Base-by-base conservation (phyloP, 306 rosid species). In the Argentina anserina region DNA sequence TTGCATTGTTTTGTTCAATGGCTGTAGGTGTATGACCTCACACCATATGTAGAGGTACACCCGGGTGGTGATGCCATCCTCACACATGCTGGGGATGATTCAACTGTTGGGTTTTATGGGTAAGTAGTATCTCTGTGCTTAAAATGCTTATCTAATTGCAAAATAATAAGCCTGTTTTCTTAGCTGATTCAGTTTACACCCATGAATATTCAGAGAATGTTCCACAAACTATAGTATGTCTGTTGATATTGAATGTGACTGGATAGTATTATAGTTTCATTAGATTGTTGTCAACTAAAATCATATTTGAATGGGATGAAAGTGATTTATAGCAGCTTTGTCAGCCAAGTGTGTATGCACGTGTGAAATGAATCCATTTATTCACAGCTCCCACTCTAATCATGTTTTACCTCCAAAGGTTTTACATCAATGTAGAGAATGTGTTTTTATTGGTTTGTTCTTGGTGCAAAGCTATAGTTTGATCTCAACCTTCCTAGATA, bases 61-160 rank as follows among this genome's bases (percentile, higher is more conserved):
- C 98, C 98, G 3, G 98, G 98, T 63, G 98, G 98, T 56, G 98
- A 94, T 81, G 95, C 98, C 78, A 94, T 94, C 81, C 82, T 91
- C 65, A 78, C 86, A 50, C 96, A 94, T 75, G 96, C 98, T 9
- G 98, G 98, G 74, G 95, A 83, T 75, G 95, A 90, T 81, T 83
- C 97, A 76, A 92, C 96, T 23, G 86, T 85, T 82, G 96, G 97
- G 49, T 92, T 92, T 86, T 88, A 53, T 40, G 91, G 92, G 97
- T 90, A 88, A 60, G 82, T 53, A 21, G 66, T 61, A 3, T 50
- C 1, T 69, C 34, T 60, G 45, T 46, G 49, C 28, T 37, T 37
- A 9, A 7, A 25, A 37, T 21, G 12, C 31, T 67, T 29, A 55
- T 79, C 53, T 62, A 63, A 21, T 74, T 66, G 67, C 34, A 72